Conservation (phyloP, 495 filamentous ascomycete genomes). For the Neurospora terricola region DNA sequence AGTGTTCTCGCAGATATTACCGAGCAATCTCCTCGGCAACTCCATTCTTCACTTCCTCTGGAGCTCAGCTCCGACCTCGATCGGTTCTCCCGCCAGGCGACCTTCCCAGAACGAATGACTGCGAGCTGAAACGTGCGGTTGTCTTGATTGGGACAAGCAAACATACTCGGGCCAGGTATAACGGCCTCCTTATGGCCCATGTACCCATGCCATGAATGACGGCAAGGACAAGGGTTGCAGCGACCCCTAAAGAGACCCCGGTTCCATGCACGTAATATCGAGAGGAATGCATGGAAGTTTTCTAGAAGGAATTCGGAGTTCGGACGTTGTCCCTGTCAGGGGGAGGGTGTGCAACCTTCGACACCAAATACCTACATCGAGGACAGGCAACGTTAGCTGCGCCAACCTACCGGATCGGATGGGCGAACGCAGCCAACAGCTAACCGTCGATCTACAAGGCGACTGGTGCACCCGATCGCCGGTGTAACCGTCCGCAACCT, state of each 20-base stretch:
- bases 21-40: neutral
- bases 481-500: neutral
- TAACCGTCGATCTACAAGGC: neutral
- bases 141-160: neutral
- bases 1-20: neutral
- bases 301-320: slow-evolving; percentile 6
- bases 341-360: neutral
- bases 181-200: neutral
- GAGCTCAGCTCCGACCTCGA: neutral
- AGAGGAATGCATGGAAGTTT: slow-evolving; percentile 10
- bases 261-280: slow-evolving; percentile 2
- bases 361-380: neutral
- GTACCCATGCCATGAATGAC: neutral
- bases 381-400: neutral
- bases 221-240: neutral
- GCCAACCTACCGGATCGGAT: neutral
- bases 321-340: neutral
- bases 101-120: neutral
- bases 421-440: neutral
- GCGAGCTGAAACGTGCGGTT: neutral
- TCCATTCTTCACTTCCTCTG: neutral
- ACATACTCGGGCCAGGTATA: neutral
- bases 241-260: neutral
- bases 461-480: neutral
- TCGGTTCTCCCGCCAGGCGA: neutral